Evolutionary conservation across 2,329 filamentous ascomycete species (phyloP).

Genomic region (Tolypocladium guangdongense): DNA sequence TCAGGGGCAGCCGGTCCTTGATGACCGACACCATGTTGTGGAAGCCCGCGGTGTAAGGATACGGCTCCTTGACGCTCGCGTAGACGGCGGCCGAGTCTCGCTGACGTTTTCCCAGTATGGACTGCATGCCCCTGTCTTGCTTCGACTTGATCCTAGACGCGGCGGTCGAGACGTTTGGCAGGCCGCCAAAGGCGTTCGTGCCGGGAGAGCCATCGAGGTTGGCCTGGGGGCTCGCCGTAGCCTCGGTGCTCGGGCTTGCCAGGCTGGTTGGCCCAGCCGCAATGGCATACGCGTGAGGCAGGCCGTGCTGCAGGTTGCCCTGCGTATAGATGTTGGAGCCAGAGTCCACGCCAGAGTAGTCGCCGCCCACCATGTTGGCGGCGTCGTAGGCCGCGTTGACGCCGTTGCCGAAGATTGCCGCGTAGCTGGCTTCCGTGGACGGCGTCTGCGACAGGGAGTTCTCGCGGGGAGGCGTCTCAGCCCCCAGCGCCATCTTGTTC

Average conservation of each 20-base stretch:
- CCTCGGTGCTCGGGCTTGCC: conserved; percentile 53
- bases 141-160: conserved; percentile 32
- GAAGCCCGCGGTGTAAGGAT: conserved; percentile 82
- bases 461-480: conserved; percentile 67
- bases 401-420: conserved; percentile 41
- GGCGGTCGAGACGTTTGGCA: conserved; percentile 12
- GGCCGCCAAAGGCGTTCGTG: conserved; percentile 15
- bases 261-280: conserved; percentile 51
- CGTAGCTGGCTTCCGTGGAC: conserved; percentile 25
- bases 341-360: conserved; percentile 42
- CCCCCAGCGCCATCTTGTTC: conserved; percentile 73
- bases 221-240: conserved; percentile 49
- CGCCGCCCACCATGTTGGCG: conserved; percentile 33
- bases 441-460: conserved; percentile 32
- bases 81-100: conserved; percentile 80
- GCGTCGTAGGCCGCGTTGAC: conserved; percentile 39
- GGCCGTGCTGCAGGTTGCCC: conserved; percentile 48
- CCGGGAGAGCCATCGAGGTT: conserved; percentile 45
- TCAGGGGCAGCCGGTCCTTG: conserved; percentile 64
- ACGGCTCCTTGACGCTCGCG: conserved; percentile 79
- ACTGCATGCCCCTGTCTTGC: conserved; percentile 31
- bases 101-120: conserved; percentile 45
- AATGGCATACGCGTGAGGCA: conserved; percentile 56
- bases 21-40: conserved; percentile 78
- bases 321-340: conserved; percentile 39